Evolutionary conservation across 2,329 filamentous ascomycete species (phyloP).

Genomic region (Lasiodiplodia theobromae): DNA sequence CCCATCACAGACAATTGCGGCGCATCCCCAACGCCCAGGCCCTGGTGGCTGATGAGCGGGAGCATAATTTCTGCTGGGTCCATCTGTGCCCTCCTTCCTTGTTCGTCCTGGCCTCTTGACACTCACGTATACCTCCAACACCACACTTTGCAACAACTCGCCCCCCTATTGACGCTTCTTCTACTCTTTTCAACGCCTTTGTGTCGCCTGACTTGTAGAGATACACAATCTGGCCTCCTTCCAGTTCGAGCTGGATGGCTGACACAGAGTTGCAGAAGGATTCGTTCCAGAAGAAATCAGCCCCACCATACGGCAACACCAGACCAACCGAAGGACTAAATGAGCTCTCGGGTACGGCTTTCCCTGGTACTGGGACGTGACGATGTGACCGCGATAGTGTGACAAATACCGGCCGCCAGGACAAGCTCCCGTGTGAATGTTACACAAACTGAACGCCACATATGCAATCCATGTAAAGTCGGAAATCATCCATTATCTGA

Average conservation of each 20-base stretch:
- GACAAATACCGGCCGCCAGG: slow-evolving; percentile 20
- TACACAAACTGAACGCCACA: slow-evolving; percentile 14
- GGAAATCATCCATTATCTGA: slow-evolving; percentile 1
- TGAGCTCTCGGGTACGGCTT: slow-evolving; percentile 9
- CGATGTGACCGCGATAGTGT: slow-evolving; percentile 23
- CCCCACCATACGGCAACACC: neutral
- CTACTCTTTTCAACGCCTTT: neutral
- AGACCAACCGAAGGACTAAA: neutral
- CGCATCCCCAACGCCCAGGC: slow-evolving; percentile 10
- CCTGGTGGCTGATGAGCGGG: slow-evolving; percentile 4
- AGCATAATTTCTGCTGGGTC: slow-evolving; percentile 2
- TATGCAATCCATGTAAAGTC: slow-evolving; percentile 5
- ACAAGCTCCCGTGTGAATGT: slow-evolving; percentile 6
- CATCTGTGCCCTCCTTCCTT: neutral
- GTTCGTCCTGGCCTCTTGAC: neutral
- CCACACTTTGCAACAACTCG: neutral
- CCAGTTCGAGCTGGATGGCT: slow-evolving; percentile 13
- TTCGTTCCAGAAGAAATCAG: slow-evolving; percentile 17
- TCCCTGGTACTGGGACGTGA: slow-evolving; percentile 24
- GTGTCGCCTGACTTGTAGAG: slow-evolving; percentile 3
- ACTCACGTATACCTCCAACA: neutral
- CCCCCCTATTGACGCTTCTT: neutral
- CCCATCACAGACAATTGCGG: neutral
- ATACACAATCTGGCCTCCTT: slow-evolving; percentile 13
- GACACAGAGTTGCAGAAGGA: slow-evolving; percentile 17